A percentile compares a stretch with the other conserved stretches of the same genome.
Conservation (phyloP, 2,329 filamentous ascomycete genomes). For the Claviceps digitariae region DNA sequence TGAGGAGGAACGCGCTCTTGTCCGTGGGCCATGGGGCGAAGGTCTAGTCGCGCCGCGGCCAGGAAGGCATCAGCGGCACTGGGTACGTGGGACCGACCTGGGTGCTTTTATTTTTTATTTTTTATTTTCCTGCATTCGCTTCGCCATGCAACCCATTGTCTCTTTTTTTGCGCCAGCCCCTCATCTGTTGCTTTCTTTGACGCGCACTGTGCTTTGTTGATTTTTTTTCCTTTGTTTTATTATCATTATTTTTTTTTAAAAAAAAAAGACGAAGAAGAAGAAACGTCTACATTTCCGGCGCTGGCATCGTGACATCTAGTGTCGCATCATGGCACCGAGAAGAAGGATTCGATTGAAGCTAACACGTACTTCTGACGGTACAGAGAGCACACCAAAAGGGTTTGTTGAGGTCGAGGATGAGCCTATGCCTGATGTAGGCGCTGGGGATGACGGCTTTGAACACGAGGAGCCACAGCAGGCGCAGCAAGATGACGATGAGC, state of each 20-base stretch:
- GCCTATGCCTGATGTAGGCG: slow-evolving; percentile 21
- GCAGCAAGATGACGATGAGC: slow-evolving; percentile 18
- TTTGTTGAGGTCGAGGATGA: slow-evolving; percentile 29
- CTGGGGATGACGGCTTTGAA: slow-evolving; percentile 8
- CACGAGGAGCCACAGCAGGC: slow-evolving; percentile 15
- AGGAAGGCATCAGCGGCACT: slow-evolving; percentile 39
- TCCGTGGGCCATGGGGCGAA: slow-evolving; percentile 21
- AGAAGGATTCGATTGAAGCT: slow-evolving; percentile 20
- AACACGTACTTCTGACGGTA: slow-evolving; percentile 15
- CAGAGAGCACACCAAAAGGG: slow-evolving; percentile 29
- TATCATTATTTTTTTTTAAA: not conserved
- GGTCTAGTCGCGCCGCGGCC: slow-evolving; percentile 39
- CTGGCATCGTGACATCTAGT: no score
- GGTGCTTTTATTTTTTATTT: slow-evolving; percentile 2
- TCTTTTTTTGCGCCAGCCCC: not conserved
- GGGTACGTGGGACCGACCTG: slow-evolving; percentile 30
- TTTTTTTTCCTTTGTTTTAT: no score
- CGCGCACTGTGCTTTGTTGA: not conserved
- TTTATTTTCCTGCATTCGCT: not conserved
- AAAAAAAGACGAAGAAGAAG: not conserved
- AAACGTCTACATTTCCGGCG: not conserved
- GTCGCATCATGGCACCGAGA: slow-evolving; percentile 18
- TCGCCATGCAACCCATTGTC: not conserved
- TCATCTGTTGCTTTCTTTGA: not conserved
- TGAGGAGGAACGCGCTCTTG: not conserved